A percentile compares a stretch with the other conserved stretches of the same genome.
Conservation (phyloP, 441 rosid genomes). For the Erodium moschatum region DNA sequence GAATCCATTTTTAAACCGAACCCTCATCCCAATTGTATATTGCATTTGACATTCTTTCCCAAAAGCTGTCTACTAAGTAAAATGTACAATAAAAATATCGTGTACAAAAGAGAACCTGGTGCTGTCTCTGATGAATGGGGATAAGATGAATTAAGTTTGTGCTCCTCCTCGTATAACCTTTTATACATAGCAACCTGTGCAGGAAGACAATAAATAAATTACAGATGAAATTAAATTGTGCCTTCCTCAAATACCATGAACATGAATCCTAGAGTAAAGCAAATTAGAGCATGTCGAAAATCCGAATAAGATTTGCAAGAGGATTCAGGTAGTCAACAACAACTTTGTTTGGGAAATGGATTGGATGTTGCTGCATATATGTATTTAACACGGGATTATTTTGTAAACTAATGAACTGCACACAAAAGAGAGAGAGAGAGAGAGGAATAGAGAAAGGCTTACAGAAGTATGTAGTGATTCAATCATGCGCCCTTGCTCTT, state of each 20-base stretch:
- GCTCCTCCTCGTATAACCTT: slow-evolving; percentile 88
- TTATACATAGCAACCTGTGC: slow-evolving; percentile 88
- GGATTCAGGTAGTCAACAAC: too few relatives aligned
- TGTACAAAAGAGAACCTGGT: slow-evolving; percentile 42
- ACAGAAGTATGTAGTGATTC: slow-evolving; percentile 92
- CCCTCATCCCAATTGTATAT: background rate
- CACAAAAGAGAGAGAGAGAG: slow-evolving; percentile 3
- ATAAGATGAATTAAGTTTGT: slow-evolving; percentile 48
- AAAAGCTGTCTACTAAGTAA: background rate
- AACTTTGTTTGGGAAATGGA: too few relatives aligned
- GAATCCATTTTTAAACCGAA: background rate
- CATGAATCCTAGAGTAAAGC: too few relatives aligned
- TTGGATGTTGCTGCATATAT: too few relatives aligned
- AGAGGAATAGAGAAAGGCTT: slow-evolving; percentile 26
- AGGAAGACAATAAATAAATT: background rate
- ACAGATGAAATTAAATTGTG: too few relatives aligned
- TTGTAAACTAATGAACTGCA: too few relatives aligned
- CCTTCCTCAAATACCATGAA: too few relatives aligned
- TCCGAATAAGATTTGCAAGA: too few relatives aligned
- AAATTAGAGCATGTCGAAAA: too few relatives aligned
- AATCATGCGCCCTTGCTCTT: slow-evolving; percentile 87
- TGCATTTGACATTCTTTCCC: background rate
- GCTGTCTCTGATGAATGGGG: slow-evolving; percentile 34
- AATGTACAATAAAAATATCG: background rate
- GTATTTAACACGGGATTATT: too few relatives aligned